Evolutionary conservation across 2,329 filamentous ascomycete genomes (phyloP), one percentile per base, ranked within the genome.

Genomic region (Paradendryphiella salina): DNA sequence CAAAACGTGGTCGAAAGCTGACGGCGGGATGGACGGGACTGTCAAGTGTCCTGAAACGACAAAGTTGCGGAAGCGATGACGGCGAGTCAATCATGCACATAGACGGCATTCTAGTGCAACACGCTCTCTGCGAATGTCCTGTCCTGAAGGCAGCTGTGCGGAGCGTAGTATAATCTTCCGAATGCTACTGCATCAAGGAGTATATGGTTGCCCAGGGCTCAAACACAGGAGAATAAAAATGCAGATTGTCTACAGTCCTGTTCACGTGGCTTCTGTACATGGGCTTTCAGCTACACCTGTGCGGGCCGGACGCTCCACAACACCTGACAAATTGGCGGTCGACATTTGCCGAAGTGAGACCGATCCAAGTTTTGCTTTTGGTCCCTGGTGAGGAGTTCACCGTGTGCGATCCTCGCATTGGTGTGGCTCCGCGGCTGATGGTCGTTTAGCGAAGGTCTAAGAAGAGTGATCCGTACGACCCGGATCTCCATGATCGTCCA

Each of bases 281-380:
- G 46, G 45, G 43, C 44, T 47, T 50, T 54, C 47, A 50, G 50
- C 52, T 60, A 58, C 54, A 60, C 54, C 20, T 51, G 43, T 43
- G 52, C 59, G 59, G 59, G 47, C 52, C 57, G 54, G 43, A 53
- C 48, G 42, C 52, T 59, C 52, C 34, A 60, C 29, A 10, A 37
- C 31, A 13, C 35, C 36, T 46, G 42, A 47, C 37, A 39, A 45
- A 53, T 55, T 44, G 18, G 46, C 40, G 37, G 32, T 31, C 49
- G 21, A 43, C 14, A n/a, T 14, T 51, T 47, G 47, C 41, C 40
- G 41, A 51, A 26, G 36, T 51, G 20, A 33, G 13, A 20, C 51
- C 42, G 51, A 38, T 15, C 23, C 17, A 46, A 46, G 29, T 28
- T 26, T 40, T 38, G 20, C 14, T 26, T 43, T 38, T 50, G 23